Evolutionary conservation across 1,139 yeast genomes (phyloP).

Genomic region (Suhomyces taliae): DNA sequence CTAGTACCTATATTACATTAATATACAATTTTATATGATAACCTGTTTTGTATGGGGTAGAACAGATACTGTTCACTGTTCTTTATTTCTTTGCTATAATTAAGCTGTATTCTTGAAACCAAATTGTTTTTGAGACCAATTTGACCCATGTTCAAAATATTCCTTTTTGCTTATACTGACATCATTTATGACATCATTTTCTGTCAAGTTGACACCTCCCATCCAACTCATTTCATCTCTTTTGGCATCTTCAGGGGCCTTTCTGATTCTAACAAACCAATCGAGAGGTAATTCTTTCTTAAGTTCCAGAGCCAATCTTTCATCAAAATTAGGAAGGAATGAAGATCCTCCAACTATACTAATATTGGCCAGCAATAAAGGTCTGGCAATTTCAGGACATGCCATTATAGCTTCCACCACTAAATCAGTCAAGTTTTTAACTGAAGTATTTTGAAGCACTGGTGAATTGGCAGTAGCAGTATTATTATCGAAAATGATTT

Average conservation of each 20-base stretch:
- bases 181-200: slow-evolving; percentile 50
- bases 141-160: slow-evolving; percentile 82
- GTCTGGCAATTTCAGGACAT: slow-evolving; percentile 73
- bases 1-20: neutral
- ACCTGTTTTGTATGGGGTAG: no score
- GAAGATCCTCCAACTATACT: slow-evolving; percentile 82
- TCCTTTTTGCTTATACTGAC: slow-evolving; percentile 72
- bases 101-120: slow-evolving; percentile 51
- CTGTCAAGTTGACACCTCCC: slow-evolving; percentile 51
- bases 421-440: slow-evolving; percentile 72
- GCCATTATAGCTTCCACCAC: slow-evolving; percentile 68
- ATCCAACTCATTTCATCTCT: slow-evolving; percentile 38
- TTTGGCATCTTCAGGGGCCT: slow-evolving; percentile 15
- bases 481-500: slow-evolving; percentile 50
- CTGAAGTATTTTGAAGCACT: slow-evolving; percentile 53
- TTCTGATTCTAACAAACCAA: slow-evolving; percentile 56
- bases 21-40: neutral
- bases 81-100: neutral
- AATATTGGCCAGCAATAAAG: slow-evolving; percentile 78
- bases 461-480: slow-evolving; percentile 28
- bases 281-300: slow-evolving; percentile 67
- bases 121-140: slow-evolving; percentile 75
- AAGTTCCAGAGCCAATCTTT: slow-evolving; percentile 59
- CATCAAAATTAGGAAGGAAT: slow-evolving; percentile 64
- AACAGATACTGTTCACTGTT: neutral